Conservation (phyloP, 2,329 filamentous ascomycete genomes). For the Nemania sp. region DNA sequence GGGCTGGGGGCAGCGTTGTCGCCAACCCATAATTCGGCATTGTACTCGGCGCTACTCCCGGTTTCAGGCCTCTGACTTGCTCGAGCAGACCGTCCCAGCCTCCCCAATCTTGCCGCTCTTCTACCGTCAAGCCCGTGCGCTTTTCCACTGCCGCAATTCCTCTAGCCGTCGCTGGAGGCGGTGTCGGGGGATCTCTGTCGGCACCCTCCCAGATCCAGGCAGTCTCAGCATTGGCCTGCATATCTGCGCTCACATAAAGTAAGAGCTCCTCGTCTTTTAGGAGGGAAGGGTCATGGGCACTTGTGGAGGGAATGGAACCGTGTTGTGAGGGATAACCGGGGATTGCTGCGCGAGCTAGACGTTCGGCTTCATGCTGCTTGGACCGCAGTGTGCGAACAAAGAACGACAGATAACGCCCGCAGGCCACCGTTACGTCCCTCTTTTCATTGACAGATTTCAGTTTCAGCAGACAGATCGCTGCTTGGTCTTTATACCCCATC, state of each 20-base stretch:
- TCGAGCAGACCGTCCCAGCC: conserved; percentile 78
- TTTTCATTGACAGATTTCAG: conserved; percentile 71
- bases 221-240: conserved; percentile 76
- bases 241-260: conserved; percentile 81
- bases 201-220: conserved; percentile 81
- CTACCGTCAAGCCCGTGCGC: conserved; percentile 56
- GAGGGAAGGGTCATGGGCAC: conserved; percentile 45
- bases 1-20: conserved; percentile 30
- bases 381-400: conserved; percentile 71
- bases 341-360: conserved; percentile 36
- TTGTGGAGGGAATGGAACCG: conserved; percentile 28
- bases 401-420: conserved; percentile 80
- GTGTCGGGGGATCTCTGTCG: conserved; percentile 49
- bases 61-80: conserved; percentile 58
- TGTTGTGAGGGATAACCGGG: conserved; percentile 33
- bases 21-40: conserved; percentile 31
- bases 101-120: conserved; percentile 70
- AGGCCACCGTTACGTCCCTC: conserved; percentile 73
- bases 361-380: conserved; percentile 52
- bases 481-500: conserved; percentile 71
- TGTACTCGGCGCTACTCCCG: conserved; percentile 37
- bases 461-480: conserved; percentile 72
- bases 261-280: conserved; percentile 81
- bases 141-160: conserved; percentile 51
- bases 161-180: conserved; percentile 37